phyloP scores from a whole-genome alignment of 2,329 filamentous ascomycete species.

The Venturia asperata region DNA sequence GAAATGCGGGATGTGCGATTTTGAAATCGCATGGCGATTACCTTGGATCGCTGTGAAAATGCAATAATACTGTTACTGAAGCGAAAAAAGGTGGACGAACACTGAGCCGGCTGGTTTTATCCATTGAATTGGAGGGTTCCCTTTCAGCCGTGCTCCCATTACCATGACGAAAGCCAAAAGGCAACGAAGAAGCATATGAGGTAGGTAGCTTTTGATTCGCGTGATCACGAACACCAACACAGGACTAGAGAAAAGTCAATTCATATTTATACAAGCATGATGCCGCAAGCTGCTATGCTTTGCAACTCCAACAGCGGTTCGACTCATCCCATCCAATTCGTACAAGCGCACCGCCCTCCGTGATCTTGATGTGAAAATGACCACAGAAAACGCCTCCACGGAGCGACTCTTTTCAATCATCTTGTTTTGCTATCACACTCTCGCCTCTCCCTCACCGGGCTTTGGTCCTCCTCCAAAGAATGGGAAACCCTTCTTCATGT shows the following conservation, averaged over 20 bases:
- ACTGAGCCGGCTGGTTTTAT: no score
- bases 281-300: not conserved
- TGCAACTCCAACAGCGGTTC: not conserved
- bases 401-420: not conserved
- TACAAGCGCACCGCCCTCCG: not conserved
- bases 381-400: not conserved
- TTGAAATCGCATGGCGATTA: no score
- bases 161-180: no score
- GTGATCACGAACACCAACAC: not conserved
- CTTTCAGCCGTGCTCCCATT: no score
- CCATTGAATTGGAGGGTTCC: no score
- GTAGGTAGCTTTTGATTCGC: no score
- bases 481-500: slow-evolving; percentile 74
- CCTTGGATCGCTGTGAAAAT: no score
- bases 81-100: no score
- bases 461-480: slow-evolving; percentile 36
- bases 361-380: not conserved
- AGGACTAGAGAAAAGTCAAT: not conserved
- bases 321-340: not conserved
- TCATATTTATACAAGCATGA: slow-evolving; percentile 8
- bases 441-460: not conserved
- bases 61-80: no score
- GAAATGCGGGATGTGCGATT: no score
- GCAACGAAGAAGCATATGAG: no score
- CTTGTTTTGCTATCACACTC: not conserved